Evolutionary conservation across 2,329 filamentous ascomycete genomes (phyloP).

Genomic region (Xylaria sp.): DNA sequence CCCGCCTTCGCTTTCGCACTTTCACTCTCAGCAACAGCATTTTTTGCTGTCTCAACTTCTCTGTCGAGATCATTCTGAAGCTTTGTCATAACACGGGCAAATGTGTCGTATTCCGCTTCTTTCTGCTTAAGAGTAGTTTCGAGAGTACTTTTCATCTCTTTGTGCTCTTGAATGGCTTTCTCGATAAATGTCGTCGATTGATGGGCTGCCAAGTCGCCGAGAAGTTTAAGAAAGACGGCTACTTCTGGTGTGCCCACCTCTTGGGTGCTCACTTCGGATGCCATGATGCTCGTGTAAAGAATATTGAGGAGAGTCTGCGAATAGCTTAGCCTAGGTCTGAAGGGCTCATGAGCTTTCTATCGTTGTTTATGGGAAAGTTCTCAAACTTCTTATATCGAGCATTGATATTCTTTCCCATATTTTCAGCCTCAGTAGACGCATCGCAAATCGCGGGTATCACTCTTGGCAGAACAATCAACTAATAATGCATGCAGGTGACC

Average conservation of each 20-base stretch:
- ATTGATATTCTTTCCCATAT: conserved; percentile 5
- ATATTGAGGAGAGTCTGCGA: conserved; percentile 1
- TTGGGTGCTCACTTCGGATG: conserved; percentile 5
- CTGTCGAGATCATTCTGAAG: conserved; percentile 3
- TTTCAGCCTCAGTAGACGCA: conserved; percentile 7
- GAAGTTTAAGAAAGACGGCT: conserved; percentile 22
- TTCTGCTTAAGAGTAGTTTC: conserved; percentile 16
- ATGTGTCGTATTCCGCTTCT: not conserved
- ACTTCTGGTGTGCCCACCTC: conserved; percentile 14
- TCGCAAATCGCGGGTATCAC: conserved; percentile 32
- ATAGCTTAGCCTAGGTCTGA: conserved; percentile 2
- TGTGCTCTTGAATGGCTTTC: conserved; percentile 22
- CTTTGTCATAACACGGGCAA: conserved; percentile 7
- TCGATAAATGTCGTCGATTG: conserved; percentile 26
- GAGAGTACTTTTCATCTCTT: conserved; percentile 6
- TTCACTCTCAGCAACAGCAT: conserved; percentile 13
- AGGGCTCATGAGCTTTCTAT: not conserved
- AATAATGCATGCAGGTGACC: conserved; percentile 5
- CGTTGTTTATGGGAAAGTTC: not conserved
- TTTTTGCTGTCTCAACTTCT: conserved; percentile 1
- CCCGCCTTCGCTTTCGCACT: conserved; percentile 24
- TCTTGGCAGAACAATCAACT: conserved; percentile 4
- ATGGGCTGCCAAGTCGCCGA: conserved; percentile 11
- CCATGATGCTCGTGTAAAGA: conserved; percentile 16
- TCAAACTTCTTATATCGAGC: conserved; percentile 27